phyloP scores from a whole-genome alignment of 805 yeast genomes.

The Naumovozyma dairenensis region DNA sequence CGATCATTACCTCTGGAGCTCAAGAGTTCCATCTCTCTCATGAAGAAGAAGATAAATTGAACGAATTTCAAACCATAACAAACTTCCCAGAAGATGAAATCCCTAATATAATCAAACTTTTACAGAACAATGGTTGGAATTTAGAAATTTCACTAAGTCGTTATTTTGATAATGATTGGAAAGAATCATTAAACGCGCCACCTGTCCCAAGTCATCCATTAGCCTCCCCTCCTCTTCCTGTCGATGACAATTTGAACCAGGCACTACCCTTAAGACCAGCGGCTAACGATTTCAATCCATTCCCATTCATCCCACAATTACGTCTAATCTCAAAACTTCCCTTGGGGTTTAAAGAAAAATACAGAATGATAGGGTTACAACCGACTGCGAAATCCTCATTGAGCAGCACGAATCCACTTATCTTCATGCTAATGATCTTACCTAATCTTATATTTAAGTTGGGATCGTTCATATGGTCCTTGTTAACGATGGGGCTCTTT shows the following conservation, averaged over 20 bases:
- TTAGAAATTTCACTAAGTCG: slow-evolving; percentile 51
- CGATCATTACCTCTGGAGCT: slow-evolving; percentile 15
- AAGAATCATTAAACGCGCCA: slow-evolving; percentile 9
- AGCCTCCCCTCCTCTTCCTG: slow-evolving; percentile 10
- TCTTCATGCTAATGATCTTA: slow-evolving; percentile 44
- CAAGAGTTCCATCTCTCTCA: slow-evolving; percentile 28
- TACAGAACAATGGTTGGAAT: slow-evolving; percentile 48
- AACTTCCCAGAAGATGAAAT: slow-evolving; percentile 39
- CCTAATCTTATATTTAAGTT: slow-evolving; percentile 37
- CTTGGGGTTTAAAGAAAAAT: slow-evolving; percentile 18
- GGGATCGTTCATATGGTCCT: slow-evolving; percentile 8
- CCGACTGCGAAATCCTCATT: slow-evolving; percentile 6
- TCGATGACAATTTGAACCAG: no score
- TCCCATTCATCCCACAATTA: slow-evolving; percentile 18
- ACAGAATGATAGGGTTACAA: slow-evolving; percentile 19
- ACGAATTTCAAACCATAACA: slow-evolving; percentile 43
- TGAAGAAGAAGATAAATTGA: slow-evolving; percentile 36
- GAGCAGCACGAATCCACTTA: slow-evolving; percentile 31
- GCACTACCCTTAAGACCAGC: slow-evolving; percentile 1
- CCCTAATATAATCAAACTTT: slow-evolving; percentile 36
- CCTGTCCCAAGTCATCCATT: slow-evolving; percentile 6
- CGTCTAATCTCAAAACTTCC: slow-evolving; percentile 30
- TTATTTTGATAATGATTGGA: slow-evolving; percentile 50
- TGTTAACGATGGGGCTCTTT: background rate
- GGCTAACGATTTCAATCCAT: background rate